These are phyloP conservation scores for Boletus sp. DNA, from an alignment of 768 basidiomycete genomes.

Conservation along the genomic window DNA sequence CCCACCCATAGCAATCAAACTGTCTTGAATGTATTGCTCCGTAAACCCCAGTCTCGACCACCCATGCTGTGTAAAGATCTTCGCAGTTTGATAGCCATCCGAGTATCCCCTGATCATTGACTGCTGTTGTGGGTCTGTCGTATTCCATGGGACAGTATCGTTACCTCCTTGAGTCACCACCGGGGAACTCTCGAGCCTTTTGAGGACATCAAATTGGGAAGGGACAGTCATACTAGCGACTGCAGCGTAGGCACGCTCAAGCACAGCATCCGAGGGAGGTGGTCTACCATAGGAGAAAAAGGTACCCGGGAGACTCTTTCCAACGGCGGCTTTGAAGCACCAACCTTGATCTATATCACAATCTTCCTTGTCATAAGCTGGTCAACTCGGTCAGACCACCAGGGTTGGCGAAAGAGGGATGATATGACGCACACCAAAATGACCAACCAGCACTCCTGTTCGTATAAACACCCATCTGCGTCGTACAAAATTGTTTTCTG, in stretches of 20 bases:
- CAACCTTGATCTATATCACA: slow-evolving; percentile 60
- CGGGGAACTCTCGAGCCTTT: background rate
- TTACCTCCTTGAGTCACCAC: background rate
- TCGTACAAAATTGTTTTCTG: slow-evolving; percentile 51
- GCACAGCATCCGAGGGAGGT: slow-evolving; percentile 20
- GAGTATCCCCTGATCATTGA: slow-evolving; percentile 45
- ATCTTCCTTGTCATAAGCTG: slow-evolving; percentile 61
- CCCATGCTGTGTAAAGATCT: slow-evolving; percentile 49
- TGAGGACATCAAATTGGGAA: slow-evolving; percentile 13
- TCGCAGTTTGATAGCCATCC: slow-evolving; percentile 58
- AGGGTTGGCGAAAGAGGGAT: background rate
- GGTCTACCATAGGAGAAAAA: slow-evolving; percentile 53
- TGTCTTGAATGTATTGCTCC: slow-evolving; percentile 59
- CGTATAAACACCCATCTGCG: slow-evolving; percentile 58
- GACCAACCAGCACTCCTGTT: slow-evolving; percentile 60
- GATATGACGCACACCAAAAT: slow-evolving; percentile 59
- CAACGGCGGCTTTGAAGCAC: slow-evolving; percentile 67
- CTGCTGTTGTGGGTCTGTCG: slow-evolving; percentile 8
- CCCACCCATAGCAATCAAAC: slow-evolving; percentile 23
- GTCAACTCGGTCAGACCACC: background rate
- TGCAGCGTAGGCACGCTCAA: slow-evolving; percentile 21
- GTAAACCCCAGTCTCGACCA: slow-evolving; percentile 57
- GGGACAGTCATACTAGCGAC: slow-evolving; percentile 15
- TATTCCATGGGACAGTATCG: slow-evolving; percentile 1
- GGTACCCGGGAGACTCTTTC: slow-evolving; percentile 50